phyloP scores from a whole-genome alignment of 768 basidiomycete species.

The Gautieria morchelliformis region DNA sequence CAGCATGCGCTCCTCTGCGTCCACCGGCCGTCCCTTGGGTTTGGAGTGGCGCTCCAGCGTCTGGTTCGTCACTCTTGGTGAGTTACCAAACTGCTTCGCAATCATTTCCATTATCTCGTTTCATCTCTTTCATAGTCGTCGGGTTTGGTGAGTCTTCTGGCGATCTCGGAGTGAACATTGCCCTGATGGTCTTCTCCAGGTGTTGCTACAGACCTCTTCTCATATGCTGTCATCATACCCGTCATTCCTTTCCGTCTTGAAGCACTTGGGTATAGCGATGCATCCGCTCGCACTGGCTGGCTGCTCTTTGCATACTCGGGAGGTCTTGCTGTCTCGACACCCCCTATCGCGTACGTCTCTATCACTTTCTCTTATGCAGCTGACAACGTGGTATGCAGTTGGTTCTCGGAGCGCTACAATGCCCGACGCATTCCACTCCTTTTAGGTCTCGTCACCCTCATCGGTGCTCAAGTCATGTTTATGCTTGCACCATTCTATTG shows the following conservation, averaged over 20 bases:
- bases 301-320: constrained; percentile 53
- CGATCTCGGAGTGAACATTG: not conserved
- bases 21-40: constrained; percentile 27
- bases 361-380: not conserved
- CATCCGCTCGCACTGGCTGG: constrained; percentile 50
- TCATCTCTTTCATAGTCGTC: constrained; percentile 27
- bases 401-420: constrained; percentile 40
- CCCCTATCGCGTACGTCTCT: constrained; percentile 39
- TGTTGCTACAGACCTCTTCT: constrained; percentile 42
- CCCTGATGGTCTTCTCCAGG: constrained; percentile 15
- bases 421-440: constrained; percentile 40
- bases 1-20: not conserved
- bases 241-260: constrained; percentile 58
- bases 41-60: constrained; percentile 50
- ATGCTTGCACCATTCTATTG: constrained; percentile 52
- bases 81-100: not conserved
- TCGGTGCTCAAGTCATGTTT: constrained; percentile 48
- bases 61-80: constrained; percentile 42
- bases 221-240: constrained; percentile 53
- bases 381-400: not conserved
- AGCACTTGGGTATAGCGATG: constrained; percentile 31
- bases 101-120: not conserved
- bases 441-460: constrained; percentile 37
- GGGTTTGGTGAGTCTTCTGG: constrained; percentile 31
- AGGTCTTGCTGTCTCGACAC: constrained; percentile 47